These are phyloP conservation scores for Hamamelis virginiana DNA, from an alignment of 164 flowering plant genomes.

Conservation along the genomic window DNA sequence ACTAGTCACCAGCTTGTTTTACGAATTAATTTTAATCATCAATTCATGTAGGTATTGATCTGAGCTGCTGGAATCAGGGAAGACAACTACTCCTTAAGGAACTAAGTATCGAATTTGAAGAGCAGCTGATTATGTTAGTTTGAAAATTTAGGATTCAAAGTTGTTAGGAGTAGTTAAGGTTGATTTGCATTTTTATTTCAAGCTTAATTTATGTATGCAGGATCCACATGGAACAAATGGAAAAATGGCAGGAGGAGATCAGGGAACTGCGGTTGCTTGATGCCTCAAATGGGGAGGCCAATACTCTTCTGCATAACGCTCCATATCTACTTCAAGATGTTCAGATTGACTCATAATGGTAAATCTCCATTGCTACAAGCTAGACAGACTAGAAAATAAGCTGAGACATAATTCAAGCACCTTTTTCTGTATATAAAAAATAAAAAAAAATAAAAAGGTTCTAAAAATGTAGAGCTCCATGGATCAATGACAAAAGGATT, in stretches of 20 bases:
- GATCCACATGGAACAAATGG: constrained; percentile 71
- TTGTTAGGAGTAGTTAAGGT: not conserved
- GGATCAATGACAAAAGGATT: not conserved
- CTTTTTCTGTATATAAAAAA: no score
- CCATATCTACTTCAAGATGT: constrained; percentile 54
- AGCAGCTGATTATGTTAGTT: constrained; percentile 62
- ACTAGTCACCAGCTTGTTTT: not conserved
- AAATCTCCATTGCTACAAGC: not conserved
- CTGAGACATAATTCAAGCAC: no score
- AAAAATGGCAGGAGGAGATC: constrained; percentile 88
- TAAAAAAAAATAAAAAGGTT: no score
- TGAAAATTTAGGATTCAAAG: not conserved
- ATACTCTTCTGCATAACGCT: constrained; percentile 58
- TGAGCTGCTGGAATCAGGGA: constrained; percentile 79
- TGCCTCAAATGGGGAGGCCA: constrained; percentile 59
- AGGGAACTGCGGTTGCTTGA: constrained; percentile 69
- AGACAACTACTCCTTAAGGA: constrained; percentile 62
- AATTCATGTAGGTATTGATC: constrained; percentile 53
- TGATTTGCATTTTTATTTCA: not conserved
- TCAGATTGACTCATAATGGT: constrained; percentile 34
- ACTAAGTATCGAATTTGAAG: constrained; percentile 73
- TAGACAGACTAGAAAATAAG: no score
- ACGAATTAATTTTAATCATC: not conserved
- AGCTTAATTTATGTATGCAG: constrained; percentile 38
- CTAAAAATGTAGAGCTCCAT: not conserved